phyloP scores from a whole-genome alignment of 2,329 filamentous ascomycete species.

The Pseudophaeomoniella oleicola region DNA sequence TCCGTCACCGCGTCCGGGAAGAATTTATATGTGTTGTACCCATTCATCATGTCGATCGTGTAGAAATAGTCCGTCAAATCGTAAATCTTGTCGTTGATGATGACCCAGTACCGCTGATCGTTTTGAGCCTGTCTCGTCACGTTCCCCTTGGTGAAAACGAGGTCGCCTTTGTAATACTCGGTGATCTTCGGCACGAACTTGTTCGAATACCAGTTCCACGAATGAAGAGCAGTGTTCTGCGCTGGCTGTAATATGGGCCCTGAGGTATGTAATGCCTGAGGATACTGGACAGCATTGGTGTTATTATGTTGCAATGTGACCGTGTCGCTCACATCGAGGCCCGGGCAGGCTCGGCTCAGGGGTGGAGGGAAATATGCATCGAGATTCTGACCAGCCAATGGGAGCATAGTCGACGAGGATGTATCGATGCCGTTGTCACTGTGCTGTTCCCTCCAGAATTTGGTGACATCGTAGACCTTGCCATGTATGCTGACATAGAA shows the following conservation, averaged over 20 bases:
- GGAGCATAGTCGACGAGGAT: conserved; percentile 51
- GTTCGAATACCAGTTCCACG: conserved; percentile 61
- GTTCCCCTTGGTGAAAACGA: conserved; percentile 52
- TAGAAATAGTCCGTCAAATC: conserved; percentile 88
- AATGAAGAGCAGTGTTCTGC: conserved; percentile 41
- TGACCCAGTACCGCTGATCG: conserved; percentile 62
- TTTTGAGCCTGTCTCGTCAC: conserved; percentile 53
- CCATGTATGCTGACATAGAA: conserved; percentile 82
- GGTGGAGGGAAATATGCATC: conserved; percentile 78
- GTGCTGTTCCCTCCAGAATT: conserved; percentile 77
- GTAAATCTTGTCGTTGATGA: conserved; percentile 62
- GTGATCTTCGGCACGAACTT: conserved; percentile 66
- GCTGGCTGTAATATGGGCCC: conserved; percentile 45
- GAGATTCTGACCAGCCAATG: conserved; percentile 63
- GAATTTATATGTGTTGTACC: conserved; percentile 49
- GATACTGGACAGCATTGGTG: conserved; percentile 48
- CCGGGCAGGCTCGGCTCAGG: conserved; percentile 57
- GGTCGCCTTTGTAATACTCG: conserved; percentile 72
- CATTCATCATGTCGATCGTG: conserved; percentile 47
- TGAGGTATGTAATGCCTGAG: conserved; percentile 52
- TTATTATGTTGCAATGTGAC: conserved; percentile 36
- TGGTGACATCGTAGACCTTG: conserved; percentile 78
- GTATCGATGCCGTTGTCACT: conserved; percentile 56
- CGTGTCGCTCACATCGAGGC: conserved; percentile 48
- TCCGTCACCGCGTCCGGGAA: conserved; percentile 53